Percentiles rank a stretch among this genome's conserved stretches.
These are phyloP conservation scores for Herpotrichia juniperi DNA, from an alignment of 2,329 filamentous ascomycete genomes.

Conservation along the genomic window DNA sequence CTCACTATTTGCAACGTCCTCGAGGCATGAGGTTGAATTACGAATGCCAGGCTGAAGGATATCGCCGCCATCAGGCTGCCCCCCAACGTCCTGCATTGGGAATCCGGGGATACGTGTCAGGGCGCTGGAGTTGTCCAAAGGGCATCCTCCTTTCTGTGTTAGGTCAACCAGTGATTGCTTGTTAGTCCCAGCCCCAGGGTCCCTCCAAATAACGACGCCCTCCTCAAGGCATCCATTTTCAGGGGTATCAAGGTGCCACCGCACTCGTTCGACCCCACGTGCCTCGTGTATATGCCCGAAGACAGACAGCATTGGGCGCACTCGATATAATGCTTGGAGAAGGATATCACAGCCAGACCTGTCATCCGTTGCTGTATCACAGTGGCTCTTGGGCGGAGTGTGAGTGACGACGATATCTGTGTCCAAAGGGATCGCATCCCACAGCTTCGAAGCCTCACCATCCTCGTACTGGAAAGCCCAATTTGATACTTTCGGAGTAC, in stretches of 20 bases:
- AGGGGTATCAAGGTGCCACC: conserved; percentile 56
- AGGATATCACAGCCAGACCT: conserved; percentile 66
- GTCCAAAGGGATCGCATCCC: conserved; percentile 66
- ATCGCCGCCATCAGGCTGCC: conserved; percentile 23
- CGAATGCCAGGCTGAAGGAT: conserved; percentile 28
- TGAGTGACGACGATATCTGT: conserved; percentile 74
- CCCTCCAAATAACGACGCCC: conserved; percentile 59
- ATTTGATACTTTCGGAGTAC: conserved; percentile 59
- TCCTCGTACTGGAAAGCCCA: conserved; percentile 73
- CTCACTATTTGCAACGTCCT: conserved; percentile 25
- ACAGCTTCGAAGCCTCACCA: conserved; percentile 54
- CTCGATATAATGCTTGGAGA: conserved; percentile 61
- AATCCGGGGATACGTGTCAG: conserved; percentile 24
- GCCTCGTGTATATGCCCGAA: conserved; percentile 77
- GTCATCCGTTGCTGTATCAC: conserved; percentile 53
- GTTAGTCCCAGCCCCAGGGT: conserved; percentile 62
- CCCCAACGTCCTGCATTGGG: conserved; percentile 13
- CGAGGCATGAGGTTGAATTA: conserved; percentile 28
- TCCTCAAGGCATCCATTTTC: conserved; percentile 55
- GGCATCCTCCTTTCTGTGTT: conserved; percentile 51
- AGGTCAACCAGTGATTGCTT: conserved; percentile 70
- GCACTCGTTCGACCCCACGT: conserved; percentile 67
- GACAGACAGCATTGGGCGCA: conserved; percentile 68
- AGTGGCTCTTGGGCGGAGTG: conserved; percentile 67
- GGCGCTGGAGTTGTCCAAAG: conserved; percentile 34